Percentiles rank a stretch among this genome's conserved stretches.
Conservation (phyloP, 2,329 filamentous ascomycete species). For the Calonectria henricotiae region DNA sequence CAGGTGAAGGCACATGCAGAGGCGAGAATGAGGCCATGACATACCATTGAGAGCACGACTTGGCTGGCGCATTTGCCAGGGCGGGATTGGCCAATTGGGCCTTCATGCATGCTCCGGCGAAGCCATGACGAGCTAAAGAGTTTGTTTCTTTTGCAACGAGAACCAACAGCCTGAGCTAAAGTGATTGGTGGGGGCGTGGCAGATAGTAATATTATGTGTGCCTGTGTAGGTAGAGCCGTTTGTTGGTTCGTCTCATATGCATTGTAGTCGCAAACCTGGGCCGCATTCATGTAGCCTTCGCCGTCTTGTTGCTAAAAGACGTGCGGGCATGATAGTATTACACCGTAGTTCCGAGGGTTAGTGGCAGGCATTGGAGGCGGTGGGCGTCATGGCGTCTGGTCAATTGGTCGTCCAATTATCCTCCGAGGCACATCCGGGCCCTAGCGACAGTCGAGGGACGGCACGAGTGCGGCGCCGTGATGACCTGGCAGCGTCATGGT, state of each 20-base stretch:
- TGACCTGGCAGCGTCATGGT: slow-evolving; percentile 27
- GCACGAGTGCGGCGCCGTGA: slow-evolving; percentile 29
- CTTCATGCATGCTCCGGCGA: slow-evolving; percentile 16
- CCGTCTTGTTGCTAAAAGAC: slow-evolving; percentile 26
- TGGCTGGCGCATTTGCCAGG: slow-evolving; percentile 1
- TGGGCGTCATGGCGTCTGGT: slow-evolving; percentile 13
- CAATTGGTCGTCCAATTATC: slow-evolving; percentile 9
- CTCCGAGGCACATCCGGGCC: neutral
- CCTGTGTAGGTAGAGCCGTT: slow-evolving; percentile 6
- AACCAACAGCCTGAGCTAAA: slow-evolving; percentile 19
- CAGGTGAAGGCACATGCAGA: neutral
- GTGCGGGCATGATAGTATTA: neutral
- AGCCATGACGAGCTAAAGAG: slow-evolving; percentile 10
- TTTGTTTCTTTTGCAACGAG: slow-evolving; percentile 3
- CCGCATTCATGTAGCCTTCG: slow-evolving; percentile 23
- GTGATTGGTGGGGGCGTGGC: slow-evolving; percentile 10
- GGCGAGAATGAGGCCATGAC: neutral
- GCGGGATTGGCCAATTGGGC: slow-evolving; percentile 16
- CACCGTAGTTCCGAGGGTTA: slow-evolving; percentile 13
- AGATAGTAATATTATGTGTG: neutral
- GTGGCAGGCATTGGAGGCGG: slow-evolving; percentile 15
- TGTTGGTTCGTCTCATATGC: slow-evolving; percentile 12
- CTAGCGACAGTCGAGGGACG: slow-evolving; percentile 19
- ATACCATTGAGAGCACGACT: neutral
- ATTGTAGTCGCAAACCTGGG: slow-evolving; percentile 1